These are phyloP conservation scores for Mycogone perniciosa DNA, from an alignment of 2,329 filamentous ascomycete genomes.

Conservation along the genomic window DNA sequence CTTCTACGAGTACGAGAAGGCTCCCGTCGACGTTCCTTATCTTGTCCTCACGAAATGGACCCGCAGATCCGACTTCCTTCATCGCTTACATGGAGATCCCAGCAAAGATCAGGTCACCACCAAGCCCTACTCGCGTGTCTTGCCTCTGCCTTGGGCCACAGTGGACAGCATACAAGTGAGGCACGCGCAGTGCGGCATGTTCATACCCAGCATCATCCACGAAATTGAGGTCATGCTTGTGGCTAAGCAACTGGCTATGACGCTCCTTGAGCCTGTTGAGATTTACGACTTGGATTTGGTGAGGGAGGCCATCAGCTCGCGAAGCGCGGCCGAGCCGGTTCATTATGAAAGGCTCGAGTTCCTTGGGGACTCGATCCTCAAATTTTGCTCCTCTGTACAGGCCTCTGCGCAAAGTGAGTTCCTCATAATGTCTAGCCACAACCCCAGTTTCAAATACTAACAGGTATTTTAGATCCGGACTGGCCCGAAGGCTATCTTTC, in stretches of 20 bases:
- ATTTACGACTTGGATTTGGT: slow-evolving; percentile 53
- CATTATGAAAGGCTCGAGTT: slow-evolving; percentile 86
- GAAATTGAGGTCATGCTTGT: slow-evolving; percentile 60
- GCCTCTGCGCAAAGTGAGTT: slow-evolving; percentile 48
- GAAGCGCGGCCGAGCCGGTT: slow-evolving; percentile 49
- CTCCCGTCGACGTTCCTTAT: slow-evolving; percentile 42
- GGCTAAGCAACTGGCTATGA: slow-evolving; percentile 48
- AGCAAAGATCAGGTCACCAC: slow-evolving; percentile 21
- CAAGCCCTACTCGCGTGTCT: slow-evolving; percentile 38
- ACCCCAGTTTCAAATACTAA: slow-evolving; percentile 11
- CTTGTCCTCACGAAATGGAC: slow-evolving; percentile 45
- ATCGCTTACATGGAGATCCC: slow-evolving; percentile 24
- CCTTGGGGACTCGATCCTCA: slow-evolving; percentile 77
- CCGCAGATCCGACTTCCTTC: slow-evolving; percentile 54
- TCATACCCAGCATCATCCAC: slow-evolving; percentile 69
- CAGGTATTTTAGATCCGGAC: slow-evolving; percentile 43
- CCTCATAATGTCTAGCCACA: background rate
- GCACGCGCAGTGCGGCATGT: slow-evolving; percentile 46
- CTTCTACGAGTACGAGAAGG: slow-evolving; percentile 31
- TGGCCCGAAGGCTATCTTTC: slow-evolving; percentile 76
- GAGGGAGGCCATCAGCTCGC: slow-evolving; percentile 63
- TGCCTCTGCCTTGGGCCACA: slow-evolving; percentile 43
- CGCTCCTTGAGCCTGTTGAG: slow-evolving; percentile 32
- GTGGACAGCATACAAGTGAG: slow-evolving; percentile 41
- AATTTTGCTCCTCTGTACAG: slow-evolving; percentile 63